These are phyloP conservation scores for Miscanthus lutarioriparius DNA, from an alignment of 176 grass and related monocot species.

Conservation along the genomic window DNA sequence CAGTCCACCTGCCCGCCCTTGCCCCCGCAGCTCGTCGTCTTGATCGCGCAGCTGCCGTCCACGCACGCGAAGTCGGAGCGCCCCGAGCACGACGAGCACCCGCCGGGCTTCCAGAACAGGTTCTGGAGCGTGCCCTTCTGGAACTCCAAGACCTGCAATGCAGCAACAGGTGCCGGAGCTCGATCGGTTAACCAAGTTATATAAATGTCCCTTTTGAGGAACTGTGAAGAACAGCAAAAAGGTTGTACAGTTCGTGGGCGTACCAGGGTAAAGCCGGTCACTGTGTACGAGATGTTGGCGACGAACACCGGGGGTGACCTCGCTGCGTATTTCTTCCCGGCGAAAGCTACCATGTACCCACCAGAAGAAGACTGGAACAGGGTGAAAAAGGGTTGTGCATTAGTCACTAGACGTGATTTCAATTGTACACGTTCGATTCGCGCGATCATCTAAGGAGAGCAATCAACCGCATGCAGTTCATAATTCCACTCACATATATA, in stretches of 20 bases:
- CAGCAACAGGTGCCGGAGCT: background rate
- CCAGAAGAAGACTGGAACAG: constrained; percentile 47
- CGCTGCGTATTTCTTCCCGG: constrained; percentile 79
- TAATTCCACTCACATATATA: background rate
- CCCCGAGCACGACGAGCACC: constrained; percentile 66
- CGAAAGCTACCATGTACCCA: constrained; percentile 88
- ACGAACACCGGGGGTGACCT: constrained; percentile 65
- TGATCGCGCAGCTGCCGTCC: constrained; percentile 54
- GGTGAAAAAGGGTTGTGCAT: background rate
- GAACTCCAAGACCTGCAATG: constrained; percentile 72
- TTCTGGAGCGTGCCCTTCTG: constrained; percentile 84
- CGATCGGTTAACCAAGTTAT: background rate
- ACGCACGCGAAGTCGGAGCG: constrained; percentile 50
- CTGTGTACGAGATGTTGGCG: constrained; percentile 47
- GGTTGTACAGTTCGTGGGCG: background rate
- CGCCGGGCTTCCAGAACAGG: constrained; percentile 71
- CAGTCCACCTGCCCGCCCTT: constrained; percentile 68
- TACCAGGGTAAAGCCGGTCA: constrained; percentile 91
- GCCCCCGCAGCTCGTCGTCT: constrained; percentile 50
- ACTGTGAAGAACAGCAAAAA: background rate
- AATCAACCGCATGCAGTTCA: background rate
- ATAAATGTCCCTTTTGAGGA: background rate
- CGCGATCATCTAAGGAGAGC: background rate
- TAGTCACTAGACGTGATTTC: background rate
- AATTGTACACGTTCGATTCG: no score